These are phyloP conservation scores for Boletus sensibilis DNA, from an alignment of 768 basidiomycete genomes.

Conservation along the genomic window DNA sequence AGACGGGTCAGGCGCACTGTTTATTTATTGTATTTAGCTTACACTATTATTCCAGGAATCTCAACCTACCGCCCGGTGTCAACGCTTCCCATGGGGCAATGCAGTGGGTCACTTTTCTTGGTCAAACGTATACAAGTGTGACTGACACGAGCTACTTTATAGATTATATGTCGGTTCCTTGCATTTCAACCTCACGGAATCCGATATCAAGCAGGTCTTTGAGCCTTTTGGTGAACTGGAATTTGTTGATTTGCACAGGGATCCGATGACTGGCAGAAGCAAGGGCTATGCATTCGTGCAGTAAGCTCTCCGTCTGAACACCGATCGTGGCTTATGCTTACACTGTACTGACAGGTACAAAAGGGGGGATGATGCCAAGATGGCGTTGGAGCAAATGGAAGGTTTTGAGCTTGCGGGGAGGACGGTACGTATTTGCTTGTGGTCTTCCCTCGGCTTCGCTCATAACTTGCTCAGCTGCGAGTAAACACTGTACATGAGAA, in stretches of 20 bases:
- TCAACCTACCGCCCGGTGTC: conserved; percentile 84
- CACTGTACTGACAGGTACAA: conserved; percentile 61
- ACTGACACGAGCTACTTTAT: conserved; percentile 10
- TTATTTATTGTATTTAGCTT: conserved; percentile 6
- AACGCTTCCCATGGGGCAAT: conserved; percentile 78
- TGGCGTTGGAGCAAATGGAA: conserved; percentile 99
- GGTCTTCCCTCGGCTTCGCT: conserved; percentile 15
- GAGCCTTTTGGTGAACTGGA: conserved; percentile 98
- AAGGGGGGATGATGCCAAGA: conserved; percentile 88
- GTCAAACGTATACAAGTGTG: conserved; percentile 11
- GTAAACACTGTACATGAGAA: conserved; percentile 94
- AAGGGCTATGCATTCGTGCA: conserved; percentile 99
- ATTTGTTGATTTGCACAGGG: conserved; percentile 96
- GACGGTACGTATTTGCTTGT: conserved; percentile 50
- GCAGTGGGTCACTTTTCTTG: conserved; percentile 57
- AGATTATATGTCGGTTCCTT: conserved; percentile 97
- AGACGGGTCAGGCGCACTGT: conserved; percentile 60
- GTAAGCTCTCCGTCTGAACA: conserved; percentile 44
- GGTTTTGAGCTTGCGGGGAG: conserved; percentile 97
- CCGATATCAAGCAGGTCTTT: conserved; percentile 98
- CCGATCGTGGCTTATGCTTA: conserved; percentile 1
- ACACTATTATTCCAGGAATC: conserved; percentile 47
- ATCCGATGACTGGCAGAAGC: conserved; percentile 91
- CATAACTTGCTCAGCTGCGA: conserved; percentile 52
- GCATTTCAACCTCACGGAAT: conserved; percentile 94